Conservation (phyloP, 495 filamentous ascomycete genomes). For the Daldinia loculata region DNA sequence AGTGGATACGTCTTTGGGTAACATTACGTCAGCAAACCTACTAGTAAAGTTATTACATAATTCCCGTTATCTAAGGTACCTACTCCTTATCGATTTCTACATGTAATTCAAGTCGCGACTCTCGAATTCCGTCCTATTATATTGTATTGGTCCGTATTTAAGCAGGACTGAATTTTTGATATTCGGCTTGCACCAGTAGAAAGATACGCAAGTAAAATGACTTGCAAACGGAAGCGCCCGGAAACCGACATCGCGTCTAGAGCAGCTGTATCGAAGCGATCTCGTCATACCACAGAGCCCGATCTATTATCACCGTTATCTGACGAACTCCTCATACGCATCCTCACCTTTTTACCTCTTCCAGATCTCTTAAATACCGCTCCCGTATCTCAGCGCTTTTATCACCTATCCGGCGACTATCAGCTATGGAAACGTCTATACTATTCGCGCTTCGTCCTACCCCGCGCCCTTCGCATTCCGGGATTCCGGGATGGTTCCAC, state of each 20-base stretch:
- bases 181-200: not conserved
- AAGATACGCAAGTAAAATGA: slow-evolving; percentile 23
- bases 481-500: slow-evolving; percentile 62
- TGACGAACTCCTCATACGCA: slow-evolving; percentile 87
- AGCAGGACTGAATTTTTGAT: not conserved
- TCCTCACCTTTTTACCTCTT: slow-evolving; percentile 78
- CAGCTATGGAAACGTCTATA: slow-evolving; percentile 93
- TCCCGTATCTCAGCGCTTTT: slow-evolving; percentile 81
- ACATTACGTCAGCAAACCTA: no score
- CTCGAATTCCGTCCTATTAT: not conserved
- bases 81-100: not conserved
- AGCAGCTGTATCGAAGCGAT: slow-evolving; percentile 30
- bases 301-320: slow-evolving; percentile 70
- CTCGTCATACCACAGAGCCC: slow-evolving; percentile 34
- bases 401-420: slow-evolving; percentile 77
- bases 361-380: slow-evolving; percentile 74
- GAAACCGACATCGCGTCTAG: slow-evolving; percentile 30
- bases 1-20: not conserved
- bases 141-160: not conserved
- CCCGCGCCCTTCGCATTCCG: slow-evolving; percentile 79
- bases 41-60: no score
- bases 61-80: no score
- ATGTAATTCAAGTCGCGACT: not conserved
- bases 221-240: slow-evolving; percentile 41
- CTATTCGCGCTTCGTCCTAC: slow-evolving; percentile 88